Conservation (phyloP, 2,329 filamentous ascomycete genomes). For the Cercospora sojina region DNA sequence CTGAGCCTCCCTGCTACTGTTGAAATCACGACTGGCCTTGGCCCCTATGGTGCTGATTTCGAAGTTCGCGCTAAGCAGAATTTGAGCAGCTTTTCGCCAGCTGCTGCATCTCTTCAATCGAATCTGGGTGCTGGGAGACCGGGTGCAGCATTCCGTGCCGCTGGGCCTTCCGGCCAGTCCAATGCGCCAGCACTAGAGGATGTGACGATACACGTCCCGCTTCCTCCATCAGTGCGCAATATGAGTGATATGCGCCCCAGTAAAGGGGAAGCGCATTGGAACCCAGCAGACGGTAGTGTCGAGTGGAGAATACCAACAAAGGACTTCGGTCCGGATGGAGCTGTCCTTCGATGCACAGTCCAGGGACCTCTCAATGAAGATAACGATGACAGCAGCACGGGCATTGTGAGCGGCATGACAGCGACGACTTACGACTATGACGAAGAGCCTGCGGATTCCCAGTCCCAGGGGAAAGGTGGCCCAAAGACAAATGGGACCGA, state of each 20-base stretch:
- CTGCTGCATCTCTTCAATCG: slow-evolving; percentile 34
- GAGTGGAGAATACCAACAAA: slow-evolving; percentile 83
- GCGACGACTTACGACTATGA: slow-evolving; percentile 46
- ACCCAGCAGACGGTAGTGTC: slow-evolving; percentile 66
- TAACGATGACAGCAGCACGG: slow-evolving; percentile 44
- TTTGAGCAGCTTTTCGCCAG: slow-evolving; percentile 26
- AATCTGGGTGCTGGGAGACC: slow-evolving; percentile 27
- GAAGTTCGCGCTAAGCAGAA: slow-evolving; percentile 71
- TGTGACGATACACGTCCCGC: slow-evolving; percentile 72
- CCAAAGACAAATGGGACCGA: slow-evolving; percentile 13
- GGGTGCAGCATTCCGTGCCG: slow-evolving; percentile 26
- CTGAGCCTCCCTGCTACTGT: slow-evolving; percentile 79
- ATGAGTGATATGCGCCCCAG: slow-evolving; percentile 77
- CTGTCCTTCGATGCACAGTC: slow-evolving; percentile 74
- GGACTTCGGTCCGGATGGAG: slow-evolving; percentile 59
- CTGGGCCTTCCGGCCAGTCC: slow-evolving; percentile 27
- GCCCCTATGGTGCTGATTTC: slow-evolving; percentile 75
- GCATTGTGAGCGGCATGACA: slow-evolving; percentile 39
- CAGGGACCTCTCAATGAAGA: slow-evolving; percentile 60
- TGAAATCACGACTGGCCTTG: slow-evolving; percentile 78
- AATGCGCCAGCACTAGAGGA: slow-evolving; percentile 62
- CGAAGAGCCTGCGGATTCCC: slow-evolving; percentile 34
- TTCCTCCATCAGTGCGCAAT: slow-evolving; percentile 77
- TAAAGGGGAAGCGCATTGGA: slow-evolving; percentile 80
- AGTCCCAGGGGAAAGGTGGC: slow-evolving; percentile 45